Evolutionary conservation across 768 basidiomycete species (phyloP).

Genomic region (Leccinum rimulosum): DNA sequence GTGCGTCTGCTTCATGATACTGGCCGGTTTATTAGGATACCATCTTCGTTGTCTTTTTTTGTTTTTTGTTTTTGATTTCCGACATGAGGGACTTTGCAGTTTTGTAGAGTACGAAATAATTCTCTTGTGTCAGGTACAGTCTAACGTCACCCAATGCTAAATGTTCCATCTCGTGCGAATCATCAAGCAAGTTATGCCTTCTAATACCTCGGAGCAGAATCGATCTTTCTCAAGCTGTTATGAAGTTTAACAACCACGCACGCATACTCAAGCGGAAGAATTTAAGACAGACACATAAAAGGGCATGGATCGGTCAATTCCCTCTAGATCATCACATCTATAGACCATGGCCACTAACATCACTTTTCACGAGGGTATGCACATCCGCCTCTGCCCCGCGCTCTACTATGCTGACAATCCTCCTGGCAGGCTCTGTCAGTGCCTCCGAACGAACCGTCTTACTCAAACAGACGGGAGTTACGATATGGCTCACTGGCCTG

Average conservation of each 20-base stretch:
- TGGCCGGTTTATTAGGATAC: conserved; percentile 10
- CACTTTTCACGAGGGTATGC: conserved; percentile 66
- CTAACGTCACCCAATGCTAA: not conserved
- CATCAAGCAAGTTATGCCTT: not conserved
- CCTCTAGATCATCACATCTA: not conserved
- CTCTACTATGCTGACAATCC: conserved; percentile 1
- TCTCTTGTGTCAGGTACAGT: conserved; percentile 4
- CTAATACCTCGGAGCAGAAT: conserved; percentile 15
- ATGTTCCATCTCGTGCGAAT: not conserved
- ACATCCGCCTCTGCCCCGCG: not conserved
- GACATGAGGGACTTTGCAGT: conserved; percentile 26
- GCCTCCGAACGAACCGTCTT: conserved; percentile 62
- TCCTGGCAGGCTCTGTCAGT: conserved; percentile 62
- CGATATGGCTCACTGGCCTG: conserved; percentile 96
- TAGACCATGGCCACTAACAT: conserved; percentile 46
- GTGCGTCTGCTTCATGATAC: conserved; percentile 23
- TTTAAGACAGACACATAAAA: conserved; percentile 10
- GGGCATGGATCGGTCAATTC: not conserved
- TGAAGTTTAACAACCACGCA: not conserved
- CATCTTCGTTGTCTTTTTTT: not conserved
- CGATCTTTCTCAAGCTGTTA: conserved; percentile 13
- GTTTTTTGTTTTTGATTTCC: not conserved
- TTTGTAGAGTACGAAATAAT: conserved; percentile 1
- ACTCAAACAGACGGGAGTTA: conserved; percentile 80
- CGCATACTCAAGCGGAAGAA: not conserved